These are phyloP conservation scores for Dactylellina leptospora DNA, from an alignment of 2,329 filamentous ascomycete genomes.

Conservation along the genomic window DNA sequence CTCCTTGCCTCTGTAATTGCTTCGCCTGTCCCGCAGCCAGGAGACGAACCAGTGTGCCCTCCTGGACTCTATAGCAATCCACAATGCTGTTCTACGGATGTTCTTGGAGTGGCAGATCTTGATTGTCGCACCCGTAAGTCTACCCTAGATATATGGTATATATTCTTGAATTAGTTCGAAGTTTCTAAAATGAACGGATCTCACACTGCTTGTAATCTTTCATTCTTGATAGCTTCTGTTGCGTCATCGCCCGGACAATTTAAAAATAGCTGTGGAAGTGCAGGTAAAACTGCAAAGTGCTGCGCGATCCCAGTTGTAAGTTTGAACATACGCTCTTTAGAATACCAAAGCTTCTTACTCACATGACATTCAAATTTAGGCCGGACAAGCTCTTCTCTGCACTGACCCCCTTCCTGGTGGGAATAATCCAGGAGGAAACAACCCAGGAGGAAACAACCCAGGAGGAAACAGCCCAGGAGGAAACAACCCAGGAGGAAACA, in stretches of 20 bases:
- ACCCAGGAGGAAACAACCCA: too few relatives aligned
- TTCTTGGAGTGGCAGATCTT: conserved; percentile 68
- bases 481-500: too few relatives aligned
- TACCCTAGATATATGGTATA: neutral
- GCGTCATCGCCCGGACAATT: neutral
- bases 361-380: neutral
- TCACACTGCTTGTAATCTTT: neutral
- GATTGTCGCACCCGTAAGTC: conserved; percentile 68
- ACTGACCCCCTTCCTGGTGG: too few relatives aligned
- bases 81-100: conserved; percentile 71
- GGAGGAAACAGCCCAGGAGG: too few relatives aligned
- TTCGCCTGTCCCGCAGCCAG: too few relatives aligned
- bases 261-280: neutral
- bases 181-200: neutral
- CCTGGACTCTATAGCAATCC: conserved; percentile 62
- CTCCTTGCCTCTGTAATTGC: too few relatives aligned
- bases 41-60: too few relatives aligned
- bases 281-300: neutral
- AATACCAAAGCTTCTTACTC: neutral
- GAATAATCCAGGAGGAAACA: too few relatives aligned
- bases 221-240: too few relatives aligned
- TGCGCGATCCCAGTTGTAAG: neutral
- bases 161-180: neutral
- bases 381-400: neutral
- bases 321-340: neutral